Conservation (phyloP, 352 stramenopile species). For the Phytophthora meadii region DNA sequence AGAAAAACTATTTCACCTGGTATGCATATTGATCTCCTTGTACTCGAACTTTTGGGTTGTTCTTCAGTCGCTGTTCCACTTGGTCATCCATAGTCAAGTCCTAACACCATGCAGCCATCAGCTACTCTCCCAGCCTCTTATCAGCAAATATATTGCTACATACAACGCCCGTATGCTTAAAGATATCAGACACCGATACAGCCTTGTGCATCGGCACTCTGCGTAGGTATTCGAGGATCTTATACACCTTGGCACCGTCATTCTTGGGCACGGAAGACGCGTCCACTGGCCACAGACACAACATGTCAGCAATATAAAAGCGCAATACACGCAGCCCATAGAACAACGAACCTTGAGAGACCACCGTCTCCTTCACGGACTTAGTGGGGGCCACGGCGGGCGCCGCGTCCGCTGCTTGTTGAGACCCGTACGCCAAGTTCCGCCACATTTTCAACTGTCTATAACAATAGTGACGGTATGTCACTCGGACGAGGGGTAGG, state of each 20-base stretch:
- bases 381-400: conserved; percentile 69
- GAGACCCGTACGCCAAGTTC: conserved; percentile 85
- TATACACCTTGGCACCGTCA: conserved; percentile 87
- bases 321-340: conserved; percentile 3
- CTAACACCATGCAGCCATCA: conserved; percentile 27
- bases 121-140: too few relatives aligned
- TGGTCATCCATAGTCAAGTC: conserved; percentile 84
- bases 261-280: conserved; percentile 84
- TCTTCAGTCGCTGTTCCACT: conserved; percentile 85
- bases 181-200: conserved; percentile 73
- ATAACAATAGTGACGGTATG: conserved; percentile 3
- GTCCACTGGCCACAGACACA: conserved; percentile 52
- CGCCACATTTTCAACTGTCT: conserved; percentile 54
- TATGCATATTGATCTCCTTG: conserved; percentile 84
- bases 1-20: conserved; percentile 39
- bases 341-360: conserved; percentile 57
- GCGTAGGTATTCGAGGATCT: conserved; percentile 88
- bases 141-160: conserved; percentile 15
- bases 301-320: neutral
- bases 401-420: conserved; percentile 71
- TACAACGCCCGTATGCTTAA: conserved; percentile 87
- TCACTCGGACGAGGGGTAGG: conserved; percentile 1
- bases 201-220: conserved; percentile 84
- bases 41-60: conserved; percentile 87
- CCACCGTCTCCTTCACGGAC: conserved; percentile 57